These are phyloP conservation scores for Neocucurbitaria cava DNA, from an alignment of 2,329 filamentous ascomycete genomes.

Conservation along the genomic window DNA sequence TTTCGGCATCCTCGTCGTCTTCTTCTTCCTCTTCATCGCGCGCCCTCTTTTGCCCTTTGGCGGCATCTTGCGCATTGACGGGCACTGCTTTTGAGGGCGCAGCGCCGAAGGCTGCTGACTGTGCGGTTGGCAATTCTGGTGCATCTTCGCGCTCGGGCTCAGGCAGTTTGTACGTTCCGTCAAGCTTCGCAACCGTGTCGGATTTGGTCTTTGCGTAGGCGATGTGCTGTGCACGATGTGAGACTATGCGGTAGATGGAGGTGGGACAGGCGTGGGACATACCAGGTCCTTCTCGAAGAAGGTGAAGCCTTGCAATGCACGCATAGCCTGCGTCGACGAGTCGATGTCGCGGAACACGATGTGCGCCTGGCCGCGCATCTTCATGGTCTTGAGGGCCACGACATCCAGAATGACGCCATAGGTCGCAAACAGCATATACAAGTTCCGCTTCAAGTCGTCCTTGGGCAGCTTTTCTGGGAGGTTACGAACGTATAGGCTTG, in stretches of 20 bases:
- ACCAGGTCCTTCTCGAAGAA: slow-evolving; percentile 89
- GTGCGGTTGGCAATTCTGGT: slow-evolving; percentile 27
- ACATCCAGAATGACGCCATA: slow-evolving; percentile 93
- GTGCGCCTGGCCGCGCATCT: slow-evolving; percentile 97
- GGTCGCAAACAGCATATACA: slow-evolving; percentile 94
- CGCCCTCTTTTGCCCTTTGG: slow-evolving; percentile 69
- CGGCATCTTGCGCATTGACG: slow-evolving; percentile 51
- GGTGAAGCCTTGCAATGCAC: slow-evolving; percentile 81
- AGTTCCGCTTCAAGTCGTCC: slow-evolving; percentile 79
- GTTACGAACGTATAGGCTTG: slow-evolving; percentile 90
- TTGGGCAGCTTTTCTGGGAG: slow-evolving; percentile 91
- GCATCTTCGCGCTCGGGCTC: slow-evolving; percentile 39
- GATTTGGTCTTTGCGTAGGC: slow-evolving; percentile 91
- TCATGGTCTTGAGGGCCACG: slow-evolving; percentile 83
- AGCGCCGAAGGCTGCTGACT: slow-evolving; percentile 54
- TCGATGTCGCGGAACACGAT: slow-evolving; percentile 89
- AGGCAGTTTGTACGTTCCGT: slow-evolving; percentile 84
- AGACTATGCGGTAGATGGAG: not conserved
- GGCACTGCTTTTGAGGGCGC: slow-evolving; percentile 41
- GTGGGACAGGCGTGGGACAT: slow-evolving; percentile 43
- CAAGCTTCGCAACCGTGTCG: slow-evolving; percentile 85
- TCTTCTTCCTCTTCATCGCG: slow-evolving; percentile 68
- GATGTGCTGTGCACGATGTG: slow-evolving; percentile 71
- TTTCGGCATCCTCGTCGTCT: slow-evolving; percentile 61
- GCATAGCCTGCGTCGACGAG: slow-evolving; percentile 92